Evolutionary conservation across 2,329 filamentous ascomycete genomes (phyloP).

Genomic region (Fusarium mangiferae): DNA sequence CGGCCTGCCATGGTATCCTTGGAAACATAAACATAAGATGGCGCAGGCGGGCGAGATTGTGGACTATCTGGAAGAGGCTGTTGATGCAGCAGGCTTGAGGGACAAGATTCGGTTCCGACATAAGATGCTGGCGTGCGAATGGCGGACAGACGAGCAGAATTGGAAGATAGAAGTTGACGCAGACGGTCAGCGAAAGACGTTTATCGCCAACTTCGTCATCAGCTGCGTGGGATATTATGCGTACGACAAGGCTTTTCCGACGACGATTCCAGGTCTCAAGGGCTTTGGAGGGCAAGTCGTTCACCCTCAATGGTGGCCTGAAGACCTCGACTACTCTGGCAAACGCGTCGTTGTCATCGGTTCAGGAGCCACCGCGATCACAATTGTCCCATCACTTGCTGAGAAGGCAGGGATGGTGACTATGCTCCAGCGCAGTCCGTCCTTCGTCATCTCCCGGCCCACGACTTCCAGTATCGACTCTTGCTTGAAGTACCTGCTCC

Average conservation of each 20-base stretch:
- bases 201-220: slow-evolving; percentile 66
- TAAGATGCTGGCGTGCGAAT: slow-evolving; percentile 60
- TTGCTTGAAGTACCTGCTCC: slow-evolving; percentile 57
- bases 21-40: slow-evolving; percentile 65
- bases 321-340: slow-evolving; percentile 70
- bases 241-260: slow-evolving; percentile 70
- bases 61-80: slow-evolving; percentile 64
- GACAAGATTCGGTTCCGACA: slow-evolving; percentile 64
- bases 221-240: slow-evolving; percentile 76
- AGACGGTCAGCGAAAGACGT: slow-evolving; percentile 35
- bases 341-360: slow-evolving; percentile 80
- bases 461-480: slow-evolving; percentile 52
- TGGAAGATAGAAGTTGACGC: slow-evolving; percentile 63
- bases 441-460: slow-evolving; percentile 70
- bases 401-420: slow-evolving; percentile 74
- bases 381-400: slow-evolving; percentile 76
- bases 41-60: slow-evolving; percentile 63
- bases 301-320: slow-evolving; percentile 82
- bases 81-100: slow-evolving; percentile 61
- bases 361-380: slow-evolving; percentile 82
- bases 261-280: slow-evolving; percentile 73
- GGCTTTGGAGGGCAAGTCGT: slow-evolving; percentile 72
- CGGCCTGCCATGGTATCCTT: slow-evolving; percentile 77
- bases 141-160: slow-evolving; percentile 64
- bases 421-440: slow-evolving; percentile 83